These are phyloP conservation scores for Neodidymelliopsis sp. DNA, from an alignment of 2,329 filamentous ascomycete species.

Conservation along the genomic window DNA sequence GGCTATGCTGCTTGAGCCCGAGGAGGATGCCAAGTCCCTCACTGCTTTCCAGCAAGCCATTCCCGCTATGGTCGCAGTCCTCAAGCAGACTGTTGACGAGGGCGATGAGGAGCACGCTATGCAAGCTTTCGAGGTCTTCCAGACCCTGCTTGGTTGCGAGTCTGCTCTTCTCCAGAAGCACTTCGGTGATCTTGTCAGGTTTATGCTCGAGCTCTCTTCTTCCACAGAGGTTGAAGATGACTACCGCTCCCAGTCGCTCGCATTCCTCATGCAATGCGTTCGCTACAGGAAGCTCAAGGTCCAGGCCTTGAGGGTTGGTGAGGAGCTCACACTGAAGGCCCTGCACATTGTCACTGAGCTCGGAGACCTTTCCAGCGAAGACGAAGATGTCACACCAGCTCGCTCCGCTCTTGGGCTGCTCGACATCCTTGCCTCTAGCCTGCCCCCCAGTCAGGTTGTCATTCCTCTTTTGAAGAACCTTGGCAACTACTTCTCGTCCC, in stretches of 20 bases:
- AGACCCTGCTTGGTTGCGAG: conserved; percentile 91
- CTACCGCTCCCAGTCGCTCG: conserved; percentile 85
- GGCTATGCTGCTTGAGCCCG: conserved; percentile 84
- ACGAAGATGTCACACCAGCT: conserved; percentile 86
- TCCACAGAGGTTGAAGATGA: conserved; percentile 84
- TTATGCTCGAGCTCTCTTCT: conserved; percentile 88
- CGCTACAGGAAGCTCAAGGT: conserved; percentile 95
- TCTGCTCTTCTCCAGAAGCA: conserved; percentile 82
- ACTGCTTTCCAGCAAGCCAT: conserved; percentile 80
- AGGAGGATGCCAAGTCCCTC: conserved; percentile 79
- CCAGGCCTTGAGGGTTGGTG: conserved; percentile 85
- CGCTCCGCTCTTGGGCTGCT: conserved; percentile 85
- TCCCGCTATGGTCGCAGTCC: conserved; percentile 85
- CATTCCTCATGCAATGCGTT: conserved; percentile 91
- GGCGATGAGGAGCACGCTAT: conserved; percentile 87
- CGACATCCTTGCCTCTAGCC: conserved; percentile 84
- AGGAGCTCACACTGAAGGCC: conserved; percentile 85
- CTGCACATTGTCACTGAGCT: conserved; percentile 92
- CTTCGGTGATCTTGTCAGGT: conserved; percentile 87
- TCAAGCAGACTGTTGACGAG: conserved; percentile 82
- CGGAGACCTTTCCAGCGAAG: conserved; percentile 72
- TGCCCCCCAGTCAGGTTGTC: conserved; percentile 92
- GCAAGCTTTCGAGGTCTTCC: conserved; percentile 95
- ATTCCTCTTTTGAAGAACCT: conserved; percentile 90
- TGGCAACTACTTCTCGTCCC: conserved; percentile 77